Base-by-base conservation (phyloP, 441 rosid genomes). In the Eruca vesicaria region DNA sequence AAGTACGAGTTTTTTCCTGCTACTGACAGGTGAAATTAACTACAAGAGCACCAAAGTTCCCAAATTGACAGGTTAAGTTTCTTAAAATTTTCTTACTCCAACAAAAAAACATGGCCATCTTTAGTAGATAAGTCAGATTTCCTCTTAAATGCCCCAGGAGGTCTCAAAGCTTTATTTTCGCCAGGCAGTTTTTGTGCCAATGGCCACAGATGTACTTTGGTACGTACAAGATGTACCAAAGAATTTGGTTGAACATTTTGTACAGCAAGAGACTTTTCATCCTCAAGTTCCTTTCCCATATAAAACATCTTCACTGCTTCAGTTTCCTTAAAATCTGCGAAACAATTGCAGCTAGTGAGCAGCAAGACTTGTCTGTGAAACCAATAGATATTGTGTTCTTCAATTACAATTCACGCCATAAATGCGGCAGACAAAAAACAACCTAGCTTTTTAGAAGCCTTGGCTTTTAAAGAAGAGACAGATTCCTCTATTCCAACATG, bases 141-240 rank as follows among this genome's bases (percentile, higher is more conserved):
- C 93, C 91, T 96, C 93, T 96, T 96, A 86, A 94, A 96, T 48
- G 99, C 99, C 58, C 98, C 98, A 4, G 98, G 99, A 77, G 99
- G 99, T 68, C 96, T 86, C 82, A 92, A 79, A 60, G 98, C 86
- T 83, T 89, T 96, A 76, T 90, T 94, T 81, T 94, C 97, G 16
- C 97, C 90, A 1, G 97, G 98, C 74, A 94, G 86, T 86, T 83
- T 92, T 75, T 92, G 98, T 32, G 98, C 98, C 86, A 82, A 86
- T 21, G 98, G 95, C 88, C 88, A 84, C 80, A 87, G 71, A 84
- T 94, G 90, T 78, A 96, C 55, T 84, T 86, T 87, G 68, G 98
- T 87, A 62, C 98, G 97, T 56, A 96, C 91, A 81, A 96, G 93
- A 86, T 96, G 98, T 75, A 96, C 87, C 86, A 96, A 73, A 18